phyloP scores from a whole-genome alignment of 2,329 filamentous ascomycete species.

The Aspergillus sp. region DNA sequence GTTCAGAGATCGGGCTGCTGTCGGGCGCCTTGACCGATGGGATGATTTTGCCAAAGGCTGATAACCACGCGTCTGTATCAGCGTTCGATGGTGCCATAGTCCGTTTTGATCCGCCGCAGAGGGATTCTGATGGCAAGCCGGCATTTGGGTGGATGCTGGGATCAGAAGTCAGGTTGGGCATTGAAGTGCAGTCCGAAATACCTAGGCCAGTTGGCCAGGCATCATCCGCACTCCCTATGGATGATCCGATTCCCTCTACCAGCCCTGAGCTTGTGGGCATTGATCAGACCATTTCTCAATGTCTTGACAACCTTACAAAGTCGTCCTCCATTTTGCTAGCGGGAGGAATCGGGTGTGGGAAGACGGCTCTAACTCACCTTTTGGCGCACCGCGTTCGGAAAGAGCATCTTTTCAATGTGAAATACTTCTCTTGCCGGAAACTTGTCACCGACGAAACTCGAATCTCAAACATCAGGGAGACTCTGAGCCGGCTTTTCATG shows the following conservation, averaged over 20 bases:
- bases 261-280: slow-evolving; percentile 70
- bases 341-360: slow-evolving; percentile 81
- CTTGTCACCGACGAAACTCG: slow-evolving; percentile 85
- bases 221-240: slow-evolving; percentile 34
- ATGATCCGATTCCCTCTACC: slow-evolving; percentile 46
- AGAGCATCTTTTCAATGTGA: slow-evolving; percentile 67
- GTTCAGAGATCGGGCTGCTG: slow-evolving; percentile 54
- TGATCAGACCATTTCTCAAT: slow-evolving; percentile 61
- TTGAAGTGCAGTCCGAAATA: slow-evolving; percentile 70
- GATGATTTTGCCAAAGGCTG: slow-evolving; percentile 59
- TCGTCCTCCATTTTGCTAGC: slow-evolving; percentile 84
- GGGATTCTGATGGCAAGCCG: slow-evolving; percentile 24
- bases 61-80: slow-evolving; percentile 44
- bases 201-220: slow-evolving; percentile 49
- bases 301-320: slow-evolving; percentile 68
- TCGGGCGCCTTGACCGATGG: slow-evolving; percentile 84
- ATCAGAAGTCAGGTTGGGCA: slow-evolving; percentile 59
- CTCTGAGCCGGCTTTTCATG: slow-evolving; percentile 73
- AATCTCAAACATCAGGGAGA: slow-evolving; percentile 85
- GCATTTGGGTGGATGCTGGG: slow-evolving; percentile 61
- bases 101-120: slow-evolving; percentile 58
- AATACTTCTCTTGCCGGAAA: slow-evolving; percentile 78
- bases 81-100: slow-evolving; percentile 79
- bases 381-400: slow-evolving; percentile 64
- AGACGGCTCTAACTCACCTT: slow-evolving; percentile 69